Evolutionary conservation across 148 eudicot genomes (phyloP), one percentile per base, ranked within the genome.

Genomic region (Agrostemma githago): DNA sequence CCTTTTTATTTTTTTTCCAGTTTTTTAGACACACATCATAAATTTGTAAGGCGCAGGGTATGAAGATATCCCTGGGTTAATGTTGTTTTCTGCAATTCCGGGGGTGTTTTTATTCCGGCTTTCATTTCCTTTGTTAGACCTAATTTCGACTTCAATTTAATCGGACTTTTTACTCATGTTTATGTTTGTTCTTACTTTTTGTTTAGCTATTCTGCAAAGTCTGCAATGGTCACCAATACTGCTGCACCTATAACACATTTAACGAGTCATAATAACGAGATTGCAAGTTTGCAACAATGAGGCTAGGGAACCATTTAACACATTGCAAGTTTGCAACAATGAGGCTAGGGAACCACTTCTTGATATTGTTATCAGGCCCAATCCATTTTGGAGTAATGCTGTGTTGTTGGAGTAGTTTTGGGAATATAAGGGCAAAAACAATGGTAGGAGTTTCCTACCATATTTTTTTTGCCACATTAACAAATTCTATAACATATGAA

Each of bases 21-120:
- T 82, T 75, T 57, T 57, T 56, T 72, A 80, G 83, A 74, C 78
- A 76, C 51, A 72, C 53, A 73, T 70, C 61, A 53, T 65, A 84
- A 72, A 80, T 70, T 62, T 73, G 75, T 71, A 81, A 81, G 86
- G 57, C 72, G 76, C 68, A 65, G 77, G 72, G 56, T 51, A 60
- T 37, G 34, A 26, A 5, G 72, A 53, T 19, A n/a, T 70, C 42
- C 67, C 76, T 62, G 83, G 79, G 75, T 77, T 75, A 3, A 26
- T 51, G 77, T 71, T 51, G 77, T 71, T 68, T 66, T 39, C 62
- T 73, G 57, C 53, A 70, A 69, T 61, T 79, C 61, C 43, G 79
- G 83, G 54, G 58, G 39, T 63, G 44, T 63, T 58, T 68, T 74
- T 75, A 19, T 72, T 78, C 70, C 48, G 69, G 19, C 60, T 73